Conservation (phyloP, 352 stramenopile genomes). For the Elongisporangium undulatum region DNA sequence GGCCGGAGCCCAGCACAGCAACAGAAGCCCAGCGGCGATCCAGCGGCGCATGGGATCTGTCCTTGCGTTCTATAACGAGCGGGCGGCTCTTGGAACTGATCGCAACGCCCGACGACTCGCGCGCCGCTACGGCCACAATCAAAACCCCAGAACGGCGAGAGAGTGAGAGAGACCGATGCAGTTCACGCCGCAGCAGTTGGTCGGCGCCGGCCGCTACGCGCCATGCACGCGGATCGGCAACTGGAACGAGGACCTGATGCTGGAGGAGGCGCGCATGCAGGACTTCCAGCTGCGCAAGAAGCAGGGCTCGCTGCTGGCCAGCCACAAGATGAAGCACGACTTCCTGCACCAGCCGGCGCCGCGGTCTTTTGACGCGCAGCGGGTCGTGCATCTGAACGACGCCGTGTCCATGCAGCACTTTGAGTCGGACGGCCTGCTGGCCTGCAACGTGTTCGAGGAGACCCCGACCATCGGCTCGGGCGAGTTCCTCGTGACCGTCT, state of each 20-base stretch:
- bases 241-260: constrained; percentile 89
- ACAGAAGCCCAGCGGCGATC: not conserved
- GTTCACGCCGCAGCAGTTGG: constrained; percentile 89
- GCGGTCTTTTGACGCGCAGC: constrained; percentile 37
- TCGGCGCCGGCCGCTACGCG: constrained; percentile 77
- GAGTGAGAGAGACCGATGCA: too few relatives aligned
- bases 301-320: constrained; percentile 75
- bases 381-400: constrained; percentile 42
- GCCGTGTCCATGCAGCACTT: constrained; percentile 52
- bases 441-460: constrained; percentile 83
- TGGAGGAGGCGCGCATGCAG: constrained; percentile 82
- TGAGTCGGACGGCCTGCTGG: constrained; percentile 41
- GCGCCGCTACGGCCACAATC: not conserved
- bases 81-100: not conserved
- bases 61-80: not conserved
- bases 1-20: not conserved
- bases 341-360: constrained; percentile 67
- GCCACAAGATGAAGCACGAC: constrained; percentile 73
- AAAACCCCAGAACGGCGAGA: not conserved
- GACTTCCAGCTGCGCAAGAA: constrained; percentile 80
- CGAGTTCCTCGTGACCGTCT: constrained; percentile 66
- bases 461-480: constrained; percentile 71
- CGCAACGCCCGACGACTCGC: not conserved
- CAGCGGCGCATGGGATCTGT: not conserved
- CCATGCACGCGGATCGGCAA: constrained; percentile 82